Evolutionary conservation across 495 filamentous ascomycete species (phyloP), one percentile per base, ranked within the genome.

Genomic region (Corynascus novoguineensis): DNA sequence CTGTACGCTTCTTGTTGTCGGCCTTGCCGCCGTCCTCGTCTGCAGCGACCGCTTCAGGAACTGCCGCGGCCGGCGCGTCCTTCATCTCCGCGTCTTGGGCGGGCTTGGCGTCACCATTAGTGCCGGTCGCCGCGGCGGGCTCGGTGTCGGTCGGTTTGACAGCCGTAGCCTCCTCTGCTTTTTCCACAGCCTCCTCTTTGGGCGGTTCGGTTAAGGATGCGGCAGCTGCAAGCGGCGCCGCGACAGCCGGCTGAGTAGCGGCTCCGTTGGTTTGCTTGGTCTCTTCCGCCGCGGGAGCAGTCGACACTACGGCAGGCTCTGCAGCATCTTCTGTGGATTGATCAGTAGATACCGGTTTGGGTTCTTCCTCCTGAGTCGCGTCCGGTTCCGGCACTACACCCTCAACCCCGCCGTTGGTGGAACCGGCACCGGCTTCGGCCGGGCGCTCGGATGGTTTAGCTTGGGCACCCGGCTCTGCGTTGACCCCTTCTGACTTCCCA

Each of bases 81-180:
- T 61, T 57, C 59, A 55, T 58, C 38, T 65, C 57, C 4, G 24
- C 47, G 28, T 68, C 68, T 29, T 57, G 38, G 27, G 54, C 34
- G 10, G 49, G 24, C 12, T 46, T 48, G 22, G 52, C 35, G 2
- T 56, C 53, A 32, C 48, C 54, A 38, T 56, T 60, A 21, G 50
- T 12, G 29, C 47, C 28, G 47, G 29, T 31, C 27, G 50, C 41
- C 0, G 40, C 55, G 11, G 60, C 41, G n/a, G 53, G 28, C 10
- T 49, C 47, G 11, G 47, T 31, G 22, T 56, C 59, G 42, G 49
- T 44, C 10, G 50, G 21, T 14, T 55, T 48, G 22, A 57, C 49
- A 3, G 24, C 4, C 19, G 5, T 32, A 2, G 22, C 3, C 14
- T 51, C 41, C 15, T 45, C 25, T 12, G 50, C 45, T 25, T 59